phyloP scores from a whole-genome alignment of 106 monocot species.

The Allium cepa region DNA sequence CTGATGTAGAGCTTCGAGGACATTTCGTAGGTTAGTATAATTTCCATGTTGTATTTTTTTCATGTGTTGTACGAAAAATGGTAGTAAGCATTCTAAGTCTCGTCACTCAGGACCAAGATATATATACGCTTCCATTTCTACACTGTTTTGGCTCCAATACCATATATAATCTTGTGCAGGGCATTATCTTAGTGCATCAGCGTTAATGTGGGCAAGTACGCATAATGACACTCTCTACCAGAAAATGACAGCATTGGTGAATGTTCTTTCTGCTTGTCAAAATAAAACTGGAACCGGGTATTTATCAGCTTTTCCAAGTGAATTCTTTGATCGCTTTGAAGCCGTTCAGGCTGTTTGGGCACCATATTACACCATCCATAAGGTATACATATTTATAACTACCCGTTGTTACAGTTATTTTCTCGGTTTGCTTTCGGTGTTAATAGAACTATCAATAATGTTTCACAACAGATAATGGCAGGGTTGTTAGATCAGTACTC shows the following conservation, averaged over 20 bases:
- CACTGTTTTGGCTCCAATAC: no score
- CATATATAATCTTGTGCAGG: conserved; percentile 33
- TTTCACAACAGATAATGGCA: conserved; percentile 65
- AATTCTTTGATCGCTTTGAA: conserved; percentile 84
- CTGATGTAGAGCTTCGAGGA: conserved; percentile 61
- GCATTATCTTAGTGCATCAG: conserved; percentile 89
- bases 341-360: conserved; percentile 70
- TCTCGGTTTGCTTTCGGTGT: not conserved
- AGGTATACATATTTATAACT: conserved; percentile 31
- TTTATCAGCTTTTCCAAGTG: conserved; percentile 91
- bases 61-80: no score
- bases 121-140: not conserved
- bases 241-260: conserved; percentile 68
- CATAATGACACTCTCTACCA: conserved; percentile 53
- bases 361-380: conserved; percentile 99
- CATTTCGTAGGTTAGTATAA: conserved; percentile 50
- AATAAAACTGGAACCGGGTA: conserved; percentile 83
- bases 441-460: not conserved
- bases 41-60: not conserved
- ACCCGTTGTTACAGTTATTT: not conserved
- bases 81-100: not conserved
- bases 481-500: conserved; percentile 86
- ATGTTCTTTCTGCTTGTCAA: conserved; percentile 72
- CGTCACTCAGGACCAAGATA: not conserved
- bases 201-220: conserved; percentile 91